These are phyloP conservation scores for Xylaria digitata DNA, from an alignment of 2,329 filamentous ascomycete genomes.

Conservation along the genomic window DNA sequence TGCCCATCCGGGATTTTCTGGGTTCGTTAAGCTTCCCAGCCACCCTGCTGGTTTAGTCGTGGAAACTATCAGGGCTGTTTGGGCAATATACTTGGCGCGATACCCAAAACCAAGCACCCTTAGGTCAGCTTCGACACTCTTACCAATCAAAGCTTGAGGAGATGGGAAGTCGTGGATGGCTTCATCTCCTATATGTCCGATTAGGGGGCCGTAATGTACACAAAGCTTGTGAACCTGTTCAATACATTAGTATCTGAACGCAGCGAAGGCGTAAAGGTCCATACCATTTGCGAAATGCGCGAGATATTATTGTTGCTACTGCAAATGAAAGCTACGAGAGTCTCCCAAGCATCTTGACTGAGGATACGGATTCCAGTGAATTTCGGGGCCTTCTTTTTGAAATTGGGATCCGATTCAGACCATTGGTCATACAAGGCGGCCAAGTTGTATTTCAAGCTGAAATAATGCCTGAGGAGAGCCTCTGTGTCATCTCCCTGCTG, in stretches of 20 bases:
- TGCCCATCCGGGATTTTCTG: constrained; percentile 72
- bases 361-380: constrained; percentile 94
- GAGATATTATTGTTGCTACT: constrained; percentile 99
- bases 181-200: constrained; percentile 76
- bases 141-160: constrained; percentile 76
- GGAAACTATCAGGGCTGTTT: constrained; percentile 82
- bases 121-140: constrained; percentile 82
- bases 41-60: constrained; percentile 75
- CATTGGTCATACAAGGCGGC: constrained; percentile 83
- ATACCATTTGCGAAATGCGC: constrained; percentile 93
- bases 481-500: constrained; percentile 76
- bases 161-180: constrained; percentile 89
- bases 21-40: constrained; percentile 83
- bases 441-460: constrained; percentile 85
- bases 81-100: constrained; percentile 88
- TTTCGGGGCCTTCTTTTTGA: constrained; percentile 84
- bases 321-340: constrained; percentile 93
- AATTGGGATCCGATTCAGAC: constrained; percentile 87
- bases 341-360: constrained; percentile 95
- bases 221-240: constrained; percentile 84
- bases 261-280: background rate
- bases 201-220: constrained; percentile 80
- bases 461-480: constrained; percentile 81
- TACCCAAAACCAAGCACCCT: constrained; percentile 93
- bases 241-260: constrained; percentile 8